A percentile compares a stretch with the other conserved stretches of the same genome.
phyloP scores from a whole-genome alignment of 2,329 filamentous ascomycete species.

The Scytalidium sp. region DNA sequence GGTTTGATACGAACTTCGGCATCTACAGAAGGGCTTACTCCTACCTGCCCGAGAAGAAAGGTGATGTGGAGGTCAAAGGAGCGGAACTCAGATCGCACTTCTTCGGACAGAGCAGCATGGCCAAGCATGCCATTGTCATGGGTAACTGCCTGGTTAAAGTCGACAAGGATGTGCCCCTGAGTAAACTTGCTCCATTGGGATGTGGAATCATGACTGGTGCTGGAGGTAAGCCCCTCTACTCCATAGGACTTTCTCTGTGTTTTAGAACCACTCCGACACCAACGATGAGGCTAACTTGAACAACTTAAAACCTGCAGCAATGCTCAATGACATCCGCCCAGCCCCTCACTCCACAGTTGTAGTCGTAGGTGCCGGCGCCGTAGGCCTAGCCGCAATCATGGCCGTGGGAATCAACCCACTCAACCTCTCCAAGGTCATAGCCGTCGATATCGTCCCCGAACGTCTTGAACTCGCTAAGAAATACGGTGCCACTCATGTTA shows the following conservation, averaged over 20 bases:
- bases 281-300: background rate
- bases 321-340: slow-evolving; percentile 32
- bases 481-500: slow-evolving; percentile 35
- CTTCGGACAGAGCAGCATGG: slow-evolving; percentile 31
- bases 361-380: slow-evolving; percentile 37
- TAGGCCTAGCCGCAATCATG: slow-evolving; percentile 37
- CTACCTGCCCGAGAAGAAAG: slow-evolving; percentile 7
- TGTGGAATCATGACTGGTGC: slow-evolving; percentile 43
- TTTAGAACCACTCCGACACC: too few relatives aligned
- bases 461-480: slow-evolving; percentile 39
- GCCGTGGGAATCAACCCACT: slow-evolving; percentile 25
- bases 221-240: slow-evolving; percentile 18
- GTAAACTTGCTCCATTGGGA: slow-evolving; percentile 35
- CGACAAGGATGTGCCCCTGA: slow-evolving; percentile 21
- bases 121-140: slow-evolving; percentile 22
- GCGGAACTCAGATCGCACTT: slow-evolving; percentile 25
- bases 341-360: slow-evolving; percentile 28
- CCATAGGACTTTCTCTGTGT: background rate
- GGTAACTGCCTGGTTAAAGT: slow-evolving; percentile 22
- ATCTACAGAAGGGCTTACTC: slow-evolving; percentile 10
- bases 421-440: slow-evolving; percentile 33
- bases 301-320: slow-evolving; percentile 16
- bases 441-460: slow-evolving; percentile 39
- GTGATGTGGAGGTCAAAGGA: slow-evolving; percentile 9
- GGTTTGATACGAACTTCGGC: slow-evolving; percentile 22